These are phyloP conservation scores for Komagataella pseudopastoris DNA, from an alignment of 805 yeast species.

Conservation along the genomic window DNA sequence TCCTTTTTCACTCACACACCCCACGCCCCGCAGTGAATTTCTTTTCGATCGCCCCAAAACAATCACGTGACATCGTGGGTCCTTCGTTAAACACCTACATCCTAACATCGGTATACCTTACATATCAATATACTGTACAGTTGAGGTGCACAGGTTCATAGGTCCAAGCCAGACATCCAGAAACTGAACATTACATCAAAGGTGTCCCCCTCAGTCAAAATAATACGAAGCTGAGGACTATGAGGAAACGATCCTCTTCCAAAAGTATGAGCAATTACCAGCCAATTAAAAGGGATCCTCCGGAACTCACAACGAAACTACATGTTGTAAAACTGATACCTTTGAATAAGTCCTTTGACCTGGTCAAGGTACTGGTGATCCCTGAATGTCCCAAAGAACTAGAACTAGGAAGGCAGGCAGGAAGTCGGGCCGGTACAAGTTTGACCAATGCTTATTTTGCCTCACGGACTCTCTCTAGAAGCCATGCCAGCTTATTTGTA, in stretches of 20 bases:
- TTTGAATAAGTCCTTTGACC: constrained; percentile 67
- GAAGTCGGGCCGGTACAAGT: constrained; percentile 41
- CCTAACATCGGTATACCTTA: not conserved
- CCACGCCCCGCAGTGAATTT: not conserved
- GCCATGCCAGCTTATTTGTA: constrained; percentile 83
- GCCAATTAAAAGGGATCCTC: constrained; percentile 9
- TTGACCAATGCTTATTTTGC: constrained; percentile 88
- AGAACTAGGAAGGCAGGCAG: constrained; percentile 83
- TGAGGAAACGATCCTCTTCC: constrained; percentile 19
- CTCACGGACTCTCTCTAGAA: constrained; percentile 82
- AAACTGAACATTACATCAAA: too few species aligned
- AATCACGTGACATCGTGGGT: too few species aligned
- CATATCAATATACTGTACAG: not conserved
- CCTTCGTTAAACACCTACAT: not conserved
- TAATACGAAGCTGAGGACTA: constrained; percentile 1
- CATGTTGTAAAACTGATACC: constrained; percentile 64
- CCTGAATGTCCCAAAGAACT: constrained; percentile 76
- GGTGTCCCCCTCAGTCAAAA: not conserved
- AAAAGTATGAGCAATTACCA: constrained; percentile 18
- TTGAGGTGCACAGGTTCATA: too few species aligned
- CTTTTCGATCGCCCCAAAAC: not conserved
- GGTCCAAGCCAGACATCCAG: too few species aligned
- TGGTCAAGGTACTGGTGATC: constrained; percentile 58
- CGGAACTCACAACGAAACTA: constrained; percentile 19
- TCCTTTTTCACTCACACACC: not conserved